A percentile compares a stretch with the other conserved stretches of the same genome.
These are phyloP conservation scores for Babesia gibsoni DNA, from an alignment of 169 alveolate genomes.

Conservation along the genomic window DNA sequence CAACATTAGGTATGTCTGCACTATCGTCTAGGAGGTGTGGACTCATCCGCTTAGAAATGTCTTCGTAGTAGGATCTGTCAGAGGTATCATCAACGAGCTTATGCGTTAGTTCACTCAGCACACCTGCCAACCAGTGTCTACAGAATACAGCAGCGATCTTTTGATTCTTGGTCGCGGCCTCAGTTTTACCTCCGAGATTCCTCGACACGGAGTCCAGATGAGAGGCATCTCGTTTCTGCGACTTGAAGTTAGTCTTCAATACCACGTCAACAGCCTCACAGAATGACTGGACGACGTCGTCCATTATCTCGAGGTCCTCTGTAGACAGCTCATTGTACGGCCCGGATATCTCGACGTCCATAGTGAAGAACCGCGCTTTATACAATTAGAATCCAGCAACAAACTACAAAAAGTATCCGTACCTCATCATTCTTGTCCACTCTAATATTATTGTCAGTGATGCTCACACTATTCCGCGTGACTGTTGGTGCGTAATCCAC, in stretches of 20 bases:
- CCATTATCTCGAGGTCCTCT: slow-evolving; percentile 48
- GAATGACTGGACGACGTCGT: slow-evolving; percentile 56
- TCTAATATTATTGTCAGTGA: too few species aligned
- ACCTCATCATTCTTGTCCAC: too few species aligned
- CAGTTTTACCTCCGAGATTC: not conserved
- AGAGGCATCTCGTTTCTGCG: slow-evolving; percentile 14
- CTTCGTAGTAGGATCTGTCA: slow-evolving; percentile 10
- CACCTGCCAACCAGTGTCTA: slow-evolving; percentile 64
- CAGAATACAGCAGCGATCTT: slow-evolving; percentile 61
- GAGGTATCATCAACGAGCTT: slow-evolving; percentile 34
- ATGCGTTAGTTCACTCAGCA: slow-evolving; percentile 34
- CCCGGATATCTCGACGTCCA: slow-evolving; percentile 46
- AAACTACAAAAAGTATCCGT: too few species aligned
- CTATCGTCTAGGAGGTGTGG: slow-evolving; percentile 44
- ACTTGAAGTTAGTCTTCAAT: slow-evolving; percentile 49
- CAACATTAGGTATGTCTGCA: slow-evolving; percentile 16
- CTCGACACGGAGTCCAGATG: not conserved
- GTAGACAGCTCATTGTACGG: slow-evolving; percentile 36
- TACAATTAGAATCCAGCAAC: too few species aligned
- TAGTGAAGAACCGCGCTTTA: not conserved
- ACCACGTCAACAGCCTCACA: slow-evolving; percentile 55
- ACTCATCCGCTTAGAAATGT: not conserved
- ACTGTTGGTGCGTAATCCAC: too few species aligned
- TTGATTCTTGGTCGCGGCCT: slow-evolving; percentile 46
- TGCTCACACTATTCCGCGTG: too few species aligned